Evolutionary conservation across 768 basidiomycete genomes (phyloP).

Genomic region (Mycena leptocephala): DNA sequence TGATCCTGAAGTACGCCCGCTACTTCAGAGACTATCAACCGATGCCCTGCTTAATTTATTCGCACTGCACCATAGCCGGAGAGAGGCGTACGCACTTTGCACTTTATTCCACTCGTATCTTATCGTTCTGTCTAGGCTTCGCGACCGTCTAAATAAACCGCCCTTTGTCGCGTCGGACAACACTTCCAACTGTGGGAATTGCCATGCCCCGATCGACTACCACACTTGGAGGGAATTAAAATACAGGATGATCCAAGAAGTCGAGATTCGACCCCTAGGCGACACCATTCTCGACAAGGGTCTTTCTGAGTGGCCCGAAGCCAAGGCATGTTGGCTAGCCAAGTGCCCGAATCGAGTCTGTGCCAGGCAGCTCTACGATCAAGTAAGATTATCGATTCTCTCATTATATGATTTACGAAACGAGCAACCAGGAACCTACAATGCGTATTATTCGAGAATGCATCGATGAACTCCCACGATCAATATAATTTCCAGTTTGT

Average conservation of each 20-base stretch:
- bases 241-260: slow-evolving; percentile 68
- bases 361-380: slow-evolving; percentile 65
- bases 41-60: slow-evolving; percentile 69
- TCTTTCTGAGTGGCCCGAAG: slow-evolving; percentile 69
- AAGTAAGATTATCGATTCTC: background rate
- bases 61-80: slow-evolving; percentile 68
- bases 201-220: slow-evolving; percentile 66
- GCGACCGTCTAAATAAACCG: slow-evolving; percentile 65
- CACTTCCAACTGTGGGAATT: slow-evolving; percentile 67
- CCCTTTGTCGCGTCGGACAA: slow-evolving; percentile 66
- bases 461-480: slow-evolving; percentile 64
- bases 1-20: slow-evolving; percentile 59
- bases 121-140: slow-evolving; percentile 48
- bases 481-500: slow-evolving; percentile 37
- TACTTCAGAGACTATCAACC: slow-evolving; percentile 65
- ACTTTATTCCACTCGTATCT: background rate
- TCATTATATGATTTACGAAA: background rate
- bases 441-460: slow-evolving; percentile 69
- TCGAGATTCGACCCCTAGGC: slow-evolving; percentile 72
- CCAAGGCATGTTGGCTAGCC: slow-evolving; percentile 75
- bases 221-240: slow-evolving; percentile 79
- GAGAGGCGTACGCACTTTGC: slow-evolving; percentile 55
- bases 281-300: slow-evolving; percentile 70
- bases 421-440: slow-evolving; percentile 48
- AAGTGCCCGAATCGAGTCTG: slow-evolving; percentile 65